Conservation (phyloP, 805 yeast genomes). For the Starmerella vaccinii region DNA sequence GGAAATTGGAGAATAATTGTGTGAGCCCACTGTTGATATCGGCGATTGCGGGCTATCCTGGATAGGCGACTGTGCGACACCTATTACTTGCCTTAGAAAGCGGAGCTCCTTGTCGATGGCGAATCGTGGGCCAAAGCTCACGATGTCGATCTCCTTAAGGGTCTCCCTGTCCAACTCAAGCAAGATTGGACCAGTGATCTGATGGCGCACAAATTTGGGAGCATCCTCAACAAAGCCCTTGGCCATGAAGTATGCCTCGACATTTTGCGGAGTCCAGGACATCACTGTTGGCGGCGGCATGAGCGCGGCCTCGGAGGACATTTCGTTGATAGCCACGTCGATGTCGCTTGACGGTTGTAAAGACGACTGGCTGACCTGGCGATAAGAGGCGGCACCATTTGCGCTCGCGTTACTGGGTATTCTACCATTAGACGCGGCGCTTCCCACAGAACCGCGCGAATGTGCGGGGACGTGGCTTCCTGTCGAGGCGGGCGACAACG, state of each 20-base stretch:
- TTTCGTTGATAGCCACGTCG: conserved; percentile 34
- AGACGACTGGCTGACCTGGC: background rate
- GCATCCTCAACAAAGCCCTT: conserved; percentile 70
- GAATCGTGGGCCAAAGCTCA: conserved; percentile 89
- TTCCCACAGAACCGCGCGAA: background rate
- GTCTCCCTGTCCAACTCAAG: conserved; percentile 76
- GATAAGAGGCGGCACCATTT: background rate
- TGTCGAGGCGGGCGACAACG: background rate
- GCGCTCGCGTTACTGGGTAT: conserved; percentile 1
- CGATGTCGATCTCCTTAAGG: conserved; percentile 82
- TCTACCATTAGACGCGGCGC: background rate
- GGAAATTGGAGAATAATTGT: conserved; percentile 5
- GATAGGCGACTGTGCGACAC: conserved; percentile 1
- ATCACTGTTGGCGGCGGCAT: conserved; percentile 22
- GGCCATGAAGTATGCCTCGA: conserved; percentile 60
- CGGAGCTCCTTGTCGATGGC: conserved; percentile 86
- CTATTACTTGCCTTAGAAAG: conserved; percentile 23
- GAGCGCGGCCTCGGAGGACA: conserved; percentile 18
- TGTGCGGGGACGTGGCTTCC: background rate
- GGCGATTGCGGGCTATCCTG: conserved; percentile 5
- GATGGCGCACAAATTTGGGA: conserved; percentile 72
- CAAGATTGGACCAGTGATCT: conserved; percentile 76
- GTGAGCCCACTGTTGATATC: conserved; percentile 1
- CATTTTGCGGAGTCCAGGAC: conserved; percentile 80
- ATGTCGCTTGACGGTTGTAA: conserved; percentile 28